These are phyloP conservation scores for Apiosordaria backusii DNA, from an alignment of 495 filamentous ascomycete species.

Conservation along the genomic window DNA sequence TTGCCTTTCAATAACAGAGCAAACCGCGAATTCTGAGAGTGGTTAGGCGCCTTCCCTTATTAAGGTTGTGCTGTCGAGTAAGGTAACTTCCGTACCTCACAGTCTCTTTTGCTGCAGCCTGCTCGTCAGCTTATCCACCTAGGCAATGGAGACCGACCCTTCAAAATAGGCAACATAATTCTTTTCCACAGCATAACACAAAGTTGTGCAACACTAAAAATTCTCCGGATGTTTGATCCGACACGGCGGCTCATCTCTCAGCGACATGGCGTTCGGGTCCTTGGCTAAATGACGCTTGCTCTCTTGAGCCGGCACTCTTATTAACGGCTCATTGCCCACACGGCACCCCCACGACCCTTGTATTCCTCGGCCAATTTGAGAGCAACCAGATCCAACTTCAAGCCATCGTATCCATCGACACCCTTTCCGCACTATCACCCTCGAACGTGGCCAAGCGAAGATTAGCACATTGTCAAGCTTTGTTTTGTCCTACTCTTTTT, in stretches of 20 bases:
- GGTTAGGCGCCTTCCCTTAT: too few relatives aligned
- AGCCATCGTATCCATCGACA: neutral
- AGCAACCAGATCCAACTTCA: neutral
- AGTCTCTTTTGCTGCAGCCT: too few relatives aligned
- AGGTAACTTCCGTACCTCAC: too few relatives aligned
- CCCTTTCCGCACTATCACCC: neutral
- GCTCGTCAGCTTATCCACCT: too few relatives aligned
- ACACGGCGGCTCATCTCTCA: neutral
- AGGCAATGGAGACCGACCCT: too few relatives aligned
- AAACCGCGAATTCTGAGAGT: too few relatives aligned
- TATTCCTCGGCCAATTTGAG: neutral
- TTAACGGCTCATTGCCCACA: constrained; percentile 7
- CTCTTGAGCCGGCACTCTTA: constrained; percentile 10
- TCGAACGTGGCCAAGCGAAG: neutral
- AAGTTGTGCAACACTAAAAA: neutral
- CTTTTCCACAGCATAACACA: neutral
- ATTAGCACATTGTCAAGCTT: neutral
- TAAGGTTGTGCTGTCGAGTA: too few relatives aligned
- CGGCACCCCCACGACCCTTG: constrained; percentile 3
- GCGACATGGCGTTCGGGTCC: neutral
- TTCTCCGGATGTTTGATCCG: constrained; percentile 8
- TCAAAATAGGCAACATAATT: too few relatives aligned
- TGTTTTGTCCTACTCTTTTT: neutral
- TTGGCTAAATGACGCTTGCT: constrained; percentile 12
- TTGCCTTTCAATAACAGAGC: too few relatives aligned